A percentile compares a stretch with the other conserved stretches of the same genome.
phyloP scores from a whole-genome alignment of 1,284 basidiomycete genomes.

The Austroboletus niveus region DNA sequence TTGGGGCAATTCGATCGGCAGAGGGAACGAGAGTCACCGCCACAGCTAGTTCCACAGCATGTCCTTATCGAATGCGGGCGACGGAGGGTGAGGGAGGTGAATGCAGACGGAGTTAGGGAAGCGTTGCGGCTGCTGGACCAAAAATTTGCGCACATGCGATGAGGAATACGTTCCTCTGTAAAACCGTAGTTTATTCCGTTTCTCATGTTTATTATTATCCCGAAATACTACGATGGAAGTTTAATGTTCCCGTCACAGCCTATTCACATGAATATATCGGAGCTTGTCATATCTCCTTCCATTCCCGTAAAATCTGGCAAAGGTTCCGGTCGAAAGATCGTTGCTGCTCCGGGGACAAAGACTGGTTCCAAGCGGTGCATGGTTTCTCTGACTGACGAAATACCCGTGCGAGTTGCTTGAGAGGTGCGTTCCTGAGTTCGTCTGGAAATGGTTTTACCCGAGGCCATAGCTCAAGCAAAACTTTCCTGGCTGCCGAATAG shows the following conservation, averaged over 20 bases:
- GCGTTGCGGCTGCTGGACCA: slow-evolving; percentile 77
- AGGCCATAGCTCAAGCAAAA: slow-evolving; percentile 63
- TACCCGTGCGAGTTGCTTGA: slow-evolving; percentile 43
- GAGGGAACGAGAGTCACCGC: slow-evolving; percentile 43
- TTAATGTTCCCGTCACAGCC: too few species aligned
- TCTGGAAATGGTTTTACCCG: slow-evolving; percentile 61
- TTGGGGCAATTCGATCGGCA: slow-evolving; percentile 52
- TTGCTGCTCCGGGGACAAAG: slow-evolving; percentile 30
- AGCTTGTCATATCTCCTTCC: slow-evolving; percentile 13
- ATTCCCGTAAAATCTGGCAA: slow-evolving; percentile 22
- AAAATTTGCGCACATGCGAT: slow-evolving; percentile 48
- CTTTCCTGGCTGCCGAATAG: slow-evolving; percentile 46
- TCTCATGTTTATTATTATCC: slow-evolving; percentile 3
- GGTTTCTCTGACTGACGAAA: slow-evolving; percentile 37
- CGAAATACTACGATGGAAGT: background rate
- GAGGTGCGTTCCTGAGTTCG: slow-evolving; percentile 38
- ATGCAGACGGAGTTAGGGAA: slow-evolving; percentile 73
- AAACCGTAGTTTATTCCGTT: background rate
- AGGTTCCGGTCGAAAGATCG: slow-evolving; percentile 32
- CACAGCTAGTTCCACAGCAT: slow-evolving; percentile 56
- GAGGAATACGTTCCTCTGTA: slow-evolving; percentile 4
- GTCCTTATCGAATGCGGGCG: slow-evolving; percentile 59
- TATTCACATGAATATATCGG: background rate
- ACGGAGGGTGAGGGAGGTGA: slow-evolving; percentile 67
- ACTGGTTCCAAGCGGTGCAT: slow-evolving; percentile 1